Evolutionary conservation across 352 stramenopile species (phyloP), one percentile per base, ranked within the genome.

Genomic region (Paralagenidium karlingii): DNA sequence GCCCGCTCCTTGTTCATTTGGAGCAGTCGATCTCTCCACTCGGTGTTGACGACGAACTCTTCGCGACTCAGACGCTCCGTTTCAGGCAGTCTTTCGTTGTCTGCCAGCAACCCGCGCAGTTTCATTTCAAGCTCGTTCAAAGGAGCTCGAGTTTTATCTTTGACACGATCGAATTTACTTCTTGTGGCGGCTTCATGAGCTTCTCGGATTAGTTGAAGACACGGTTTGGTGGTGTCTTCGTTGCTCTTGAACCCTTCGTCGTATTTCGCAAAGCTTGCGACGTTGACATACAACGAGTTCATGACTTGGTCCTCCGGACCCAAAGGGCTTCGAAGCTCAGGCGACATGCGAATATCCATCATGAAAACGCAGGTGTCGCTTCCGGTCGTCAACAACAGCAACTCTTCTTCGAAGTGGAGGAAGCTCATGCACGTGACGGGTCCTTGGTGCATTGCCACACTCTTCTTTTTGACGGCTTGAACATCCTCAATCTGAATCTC

Each of bases 21-120:
- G 18, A 75, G 38, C 2, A 88, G 51, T 11, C 45, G 47, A 19
- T 85, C 73, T 8, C 69, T 60, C 58, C 82, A 86, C 3, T 63
- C 68, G 6, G 78, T 51, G 46, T 96, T 93, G 34, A 96, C 49
- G 7, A 96, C 82, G 47, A 96, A 96, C 41, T 96, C 83, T 41
- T 91, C 74, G 6, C 83, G 65, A 7, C 45, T 41, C 8, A 96
- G 66, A 3, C 66, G 68, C 40, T 94, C 81, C 4, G 24, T 53
- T 33, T 84, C 77, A 0, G 71, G 59, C 2, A 87, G 51, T 24
- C 53, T 54, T 8, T 74, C 68, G 38, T 94, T 94, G 21, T 83
- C 68, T 8, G 57, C 48, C 1, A 94, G 51, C 41, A 94, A 53
- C 2, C 54, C 34, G 39, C 82, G 71, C 10, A 94, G 69, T 38